Evolutionary conservation across 352 stramenopile species (phyloP), one percentile per base, ranked within the genome.

Genomic region (Phytophthora aleatoria): DNA sequence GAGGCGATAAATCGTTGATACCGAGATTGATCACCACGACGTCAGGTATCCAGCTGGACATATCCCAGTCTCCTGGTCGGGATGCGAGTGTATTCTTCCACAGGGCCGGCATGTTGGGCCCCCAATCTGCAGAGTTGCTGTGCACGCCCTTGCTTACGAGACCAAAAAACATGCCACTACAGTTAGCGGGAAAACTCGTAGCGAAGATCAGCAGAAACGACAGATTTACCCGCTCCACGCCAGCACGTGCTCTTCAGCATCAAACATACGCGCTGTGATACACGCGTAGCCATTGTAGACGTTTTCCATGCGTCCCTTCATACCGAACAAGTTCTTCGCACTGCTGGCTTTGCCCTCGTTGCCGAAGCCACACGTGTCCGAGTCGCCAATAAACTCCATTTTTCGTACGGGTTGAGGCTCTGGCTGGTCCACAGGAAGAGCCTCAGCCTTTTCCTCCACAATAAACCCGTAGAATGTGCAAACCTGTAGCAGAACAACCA

Each of bases 381-480:
- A 93, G 57, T 94, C 87, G 36, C 87, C 87, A 59, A 95, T 90
- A 63, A 92, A 93, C 68, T 92, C 85, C 57, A 95, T 93, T 71
- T 85, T 88, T 39, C 77, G 85, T 15, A 53, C 48, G 3, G 67
- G 50, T 52, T 73, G 70, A 9, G 70, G 67, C 51, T 72, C 64
- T 4, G 69, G 68, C 47, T 78, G 70, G 7, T 76, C 68, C 9
- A 77, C 65, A 8, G 83, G 79, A 30, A 95, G 47, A 42, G 91
- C 76, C 27, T 90, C 79, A 39, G 83, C 82, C 7, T 63, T 76
- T 33, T 79, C 71, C 28, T 93, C 83, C n/a, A 94, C 61, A 48
- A 95, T 91, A 58, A 94, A 95, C 6, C 87, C 87, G 59, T 95
- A 95, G 65, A 95, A 94, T 53, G 87, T 95, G 64, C 85, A 95